phyloP scores from a whole-genome alignment of 306 rosid genomes.

The Nissolia schottii region DNA sequence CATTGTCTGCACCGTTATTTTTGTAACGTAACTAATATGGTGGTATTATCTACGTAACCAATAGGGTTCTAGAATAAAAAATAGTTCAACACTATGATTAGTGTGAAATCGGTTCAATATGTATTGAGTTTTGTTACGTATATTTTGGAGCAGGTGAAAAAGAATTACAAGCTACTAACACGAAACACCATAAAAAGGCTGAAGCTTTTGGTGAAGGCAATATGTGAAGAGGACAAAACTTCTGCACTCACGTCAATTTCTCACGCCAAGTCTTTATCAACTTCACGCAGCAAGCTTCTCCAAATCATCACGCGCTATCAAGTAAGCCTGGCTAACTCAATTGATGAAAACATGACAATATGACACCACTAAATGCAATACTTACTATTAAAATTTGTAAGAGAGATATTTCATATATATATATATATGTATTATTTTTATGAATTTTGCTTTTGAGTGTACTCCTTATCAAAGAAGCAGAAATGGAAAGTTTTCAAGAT shows the following conservation, averaged over 20 bases:
- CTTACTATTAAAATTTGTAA: no score
- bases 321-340: conserved; percentile 22
- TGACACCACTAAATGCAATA: background rate
- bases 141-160: conserved; percentile 42
- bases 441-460: no score
- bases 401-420: no score
- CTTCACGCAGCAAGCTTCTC: conserved; percentile 28
- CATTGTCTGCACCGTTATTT: no score
- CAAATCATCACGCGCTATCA: conserved; percentile 34
- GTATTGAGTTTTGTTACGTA: background rate
- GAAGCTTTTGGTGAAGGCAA: conserved; percentile 37
- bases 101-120: no score
- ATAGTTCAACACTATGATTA: background rate
- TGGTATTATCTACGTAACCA: background rate
- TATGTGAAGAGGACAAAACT: conserved; percentile 36
- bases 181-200: conserved; percentile 40
- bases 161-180: conserved; percentile 27
- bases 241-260: conserved; percentile 38
- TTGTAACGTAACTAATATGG: background rate
- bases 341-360: background rate
- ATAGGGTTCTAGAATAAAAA: background rate
- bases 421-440: no score
- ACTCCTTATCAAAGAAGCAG: no score
- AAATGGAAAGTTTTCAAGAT: no score
- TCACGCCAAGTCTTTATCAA: conserved; percentile 36